Conservation (phyloP, 2,329 filamentous ascomycete genomes). For the Aaosphaeria arxii region DNA sequence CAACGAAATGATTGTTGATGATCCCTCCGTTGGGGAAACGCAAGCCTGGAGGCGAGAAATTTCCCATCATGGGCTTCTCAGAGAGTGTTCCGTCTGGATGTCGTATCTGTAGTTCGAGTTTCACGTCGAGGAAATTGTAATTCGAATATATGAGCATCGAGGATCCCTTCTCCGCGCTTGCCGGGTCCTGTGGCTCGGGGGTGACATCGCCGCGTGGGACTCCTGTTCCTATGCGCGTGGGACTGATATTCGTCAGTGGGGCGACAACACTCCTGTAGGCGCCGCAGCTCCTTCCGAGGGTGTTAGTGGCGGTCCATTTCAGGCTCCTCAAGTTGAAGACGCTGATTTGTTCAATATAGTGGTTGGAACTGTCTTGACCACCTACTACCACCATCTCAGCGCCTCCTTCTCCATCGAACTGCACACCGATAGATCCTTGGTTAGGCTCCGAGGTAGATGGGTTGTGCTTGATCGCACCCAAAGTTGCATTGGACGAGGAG, state of each 20-base stretch:
- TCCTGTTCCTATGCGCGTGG: conserved; percentile 64
- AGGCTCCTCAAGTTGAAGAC: conserved; percentile 94
- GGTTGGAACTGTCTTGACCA: conserved; percentile 94
- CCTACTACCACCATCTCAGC: conserved; percentile 97
- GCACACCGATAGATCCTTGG: conserved; percentile 81
- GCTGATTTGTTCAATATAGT: conserved; percentile 98
- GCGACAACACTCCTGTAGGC: conserved; percentile 95
- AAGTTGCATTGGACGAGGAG: conserved; percentile 75
- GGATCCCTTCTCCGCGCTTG: conserved; percentile 43
- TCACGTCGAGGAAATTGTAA: conserved; percentile 97
- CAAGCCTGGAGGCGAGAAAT: conserved; percentile 84
- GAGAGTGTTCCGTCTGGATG: conserved; percentile 77
- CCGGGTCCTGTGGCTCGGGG: conserved; percentile 30
- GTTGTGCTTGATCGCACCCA: conserved; percentile 88
- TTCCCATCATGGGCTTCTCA: conserved; percentile 85
- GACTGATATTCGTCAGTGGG: conserved; percentile 67
- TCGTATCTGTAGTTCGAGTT: conserved; percentile 87
- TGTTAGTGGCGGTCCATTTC: conserved; percentile 90
- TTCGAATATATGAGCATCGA: conserved; percentile 98
- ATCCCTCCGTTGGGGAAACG: conserved; percentile 95
- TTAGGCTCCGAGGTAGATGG: conserved; percentile 79
- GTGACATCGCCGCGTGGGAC: conserved; percentile 40
- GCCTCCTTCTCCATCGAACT: conserved; percentile 85
- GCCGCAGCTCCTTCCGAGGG: conserved; percentile 87
- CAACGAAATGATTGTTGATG: conserved; percentile 94